Conservation (phyloP, 306 rosid genomes). For the Luffa aegyptiaca region DNA sequence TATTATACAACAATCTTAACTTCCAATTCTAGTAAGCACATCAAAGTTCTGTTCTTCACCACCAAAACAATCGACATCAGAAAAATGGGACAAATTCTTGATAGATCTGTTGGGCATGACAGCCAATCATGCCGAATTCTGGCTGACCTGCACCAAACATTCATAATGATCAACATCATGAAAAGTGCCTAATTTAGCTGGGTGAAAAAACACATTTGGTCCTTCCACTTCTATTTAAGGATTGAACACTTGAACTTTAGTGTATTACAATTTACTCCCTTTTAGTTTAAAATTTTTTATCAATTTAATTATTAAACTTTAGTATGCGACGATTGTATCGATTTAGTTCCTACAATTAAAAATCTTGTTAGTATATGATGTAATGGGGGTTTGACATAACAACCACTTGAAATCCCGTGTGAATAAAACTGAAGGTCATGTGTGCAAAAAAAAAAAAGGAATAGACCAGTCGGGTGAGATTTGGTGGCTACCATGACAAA, state of each 20-base stretch:
- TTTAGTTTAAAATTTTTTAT: too few species aligned
- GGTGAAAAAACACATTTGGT: background rate
- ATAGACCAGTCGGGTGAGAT: background rate
- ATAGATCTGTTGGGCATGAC: background rate
- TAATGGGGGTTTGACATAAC: background rate
- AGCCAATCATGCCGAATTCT: background rate
- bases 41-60: slow-evolving; percentile 19
- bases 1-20: slow-evolving; percentile 35
- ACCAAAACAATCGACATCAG: slow-evolving; percentile 13
- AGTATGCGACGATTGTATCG: background rate
- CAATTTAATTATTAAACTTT: too few species aligned
- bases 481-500: background rate
- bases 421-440: background rate
- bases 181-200: background rate
- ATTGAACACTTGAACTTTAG: background rate
- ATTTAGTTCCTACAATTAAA: background rate
- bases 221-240: background rate
- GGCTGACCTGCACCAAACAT: slow-evolving; percentile 21
- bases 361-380: background rate
- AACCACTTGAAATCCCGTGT: background rate
- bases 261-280: background rate
- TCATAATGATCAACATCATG: background rate
- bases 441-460: background rate
- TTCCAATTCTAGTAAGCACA: slow-evolving; percentile 23
- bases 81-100: background rate